Evolutionary conservation across 352 stramenopile genomes (phyloP).

Genomic region (Globisporangium abappressorium): DNA sequence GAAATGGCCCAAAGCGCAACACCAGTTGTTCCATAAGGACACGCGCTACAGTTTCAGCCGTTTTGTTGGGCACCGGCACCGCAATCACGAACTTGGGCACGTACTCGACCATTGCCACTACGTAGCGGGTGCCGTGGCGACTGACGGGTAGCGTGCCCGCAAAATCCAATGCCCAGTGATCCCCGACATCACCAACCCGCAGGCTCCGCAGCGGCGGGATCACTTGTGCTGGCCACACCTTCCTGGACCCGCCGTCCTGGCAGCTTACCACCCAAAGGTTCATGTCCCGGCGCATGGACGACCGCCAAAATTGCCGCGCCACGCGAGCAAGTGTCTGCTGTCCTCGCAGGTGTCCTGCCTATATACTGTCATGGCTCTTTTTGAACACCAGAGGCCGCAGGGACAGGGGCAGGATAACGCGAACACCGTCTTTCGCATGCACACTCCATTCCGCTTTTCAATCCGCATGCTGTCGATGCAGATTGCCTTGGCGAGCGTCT

Average conservation of each 20-base stretch:
- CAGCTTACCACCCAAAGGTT: background rate
- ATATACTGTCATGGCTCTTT: background rate
- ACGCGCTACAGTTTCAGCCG: slow-evolving; percentile 4
- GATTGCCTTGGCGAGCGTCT: no score
- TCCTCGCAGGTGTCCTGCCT: background rate
- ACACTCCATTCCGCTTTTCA: background rate
- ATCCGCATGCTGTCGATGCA: no score
- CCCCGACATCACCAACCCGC: background rate
- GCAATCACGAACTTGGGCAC: slow-evolving; percentile 17
- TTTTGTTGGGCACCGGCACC: slow-evolving; percentile 2
- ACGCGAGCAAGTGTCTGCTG: background rate
- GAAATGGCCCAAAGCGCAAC: slow-evolving; percentile 14
- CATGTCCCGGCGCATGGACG: background rate
- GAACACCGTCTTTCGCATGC: no score
- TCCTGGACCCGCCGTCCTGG: background rate
- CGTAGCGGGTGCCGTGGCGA: slow-evolving; percentile 6
- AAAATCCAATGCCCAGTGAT: background rate
- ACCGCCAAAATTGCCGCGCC: background rate
- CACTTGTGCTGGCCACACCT: background rate
- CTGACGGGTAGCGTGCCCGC: background rate
- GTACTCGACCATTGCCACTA: slow-evolving; percentile 17
- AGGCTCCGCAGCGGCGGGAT: background rate
- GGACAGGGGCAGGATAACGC: background rate
- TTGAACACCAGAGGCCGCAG: background rate
- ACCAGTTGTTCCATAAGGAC: slow-evolving; percentile 18